Base-by-base conservation (phyloP, 106 monocot genomes). In the Dendrobium nobile region DNA sequence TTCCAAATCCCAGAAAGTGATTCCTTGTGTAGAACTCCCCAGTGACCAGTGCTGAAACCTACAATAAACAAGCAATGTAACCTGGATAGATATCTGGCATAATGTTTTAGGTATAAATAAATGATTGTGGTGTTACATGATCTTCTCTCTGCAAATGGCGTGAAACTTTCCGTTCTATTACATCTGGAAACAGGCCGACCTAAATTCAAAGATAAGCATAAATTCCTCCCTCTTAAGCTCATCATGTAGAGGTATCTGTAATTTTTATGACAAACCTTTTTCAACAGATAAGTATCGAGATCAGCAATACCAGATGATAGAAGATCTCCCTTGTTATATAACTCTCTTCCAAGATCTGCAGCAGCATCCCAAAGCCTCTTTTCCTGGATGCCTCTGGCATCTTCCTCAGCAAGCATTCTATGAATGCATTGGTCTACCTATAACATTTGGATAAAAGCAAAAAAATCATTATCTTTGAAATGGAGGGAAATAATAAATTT, bases 101-200 rank as follows among this genome's bases (percentile, higher is more conserved):
- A 26, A 65, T 65, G 13, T 65, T 61, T n/a, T 61, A n/a, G 61
- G 61, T 22, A 61, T 61, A 61, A 61, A 19, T 7, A 33, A 41
- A 67, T 72, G 47, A 37, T 17, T 18, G 48, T 59, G 43, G 18
- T 77, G 82, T 80, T 54, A 96, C 96, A 68, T 89, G 81, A 78
- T 98, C 98, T 77, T 92, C 94, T 84, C 86, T 92, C 78, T 95
- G 87, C 58, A 98, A 80, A 84, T 98, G 92, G 0, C 82, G 77
- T 43, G 80, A 80, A 8, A 86, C 89, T 86, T 95, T 95, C 18
- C 88, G 85, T 85, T 98, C 98, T 75, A 98, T 81, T 45, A 95
- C 84, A 86, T 98, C 95, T 41, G 98, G 98, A 91, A 98, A 98
- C 61, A 98, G 73, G 26, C 98, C 98, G 84, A 98, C 94, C 98